These are phyloP conservation scores for Raphanus hybrid DNA, from an alignment of 441 rosid species.

Conservation along the genomic window DNA sequence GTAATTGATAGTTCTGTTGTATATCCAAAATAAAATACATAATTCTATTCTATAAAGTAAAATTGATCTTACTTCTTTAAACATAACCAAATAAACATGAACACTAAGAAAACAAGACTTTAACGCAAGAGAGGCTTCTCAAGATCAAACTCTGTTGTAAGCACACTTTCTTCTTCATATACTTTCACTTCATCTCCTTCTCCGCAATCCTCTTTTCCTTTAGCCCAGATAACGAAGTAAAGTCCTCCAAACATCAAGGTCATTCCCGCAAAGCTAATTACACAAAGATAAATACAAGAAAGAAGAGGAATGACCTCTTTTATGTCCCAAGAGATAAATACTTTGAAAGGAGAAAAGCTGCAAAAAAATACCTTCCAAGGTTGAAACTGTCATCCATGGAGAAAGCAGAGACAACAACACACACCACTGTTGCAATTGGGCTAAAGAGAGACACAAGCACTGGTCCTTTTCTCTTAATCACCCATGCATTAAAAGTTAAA, in stretches of 20 bases:
- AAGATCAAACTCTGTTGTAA: too few relatives aligned
- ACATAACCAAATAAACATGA: slow-evolving; percentile 21
- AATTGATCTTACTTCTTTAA: slow-evolving; percentile 9
- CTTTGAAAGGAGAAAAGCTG: background rate
- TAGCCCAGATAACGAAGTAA: too few relatives aligned
- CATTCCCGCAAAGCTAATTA: too few relatives aligned
- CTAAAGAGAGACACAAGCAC: slow-evolving; percentile 81
- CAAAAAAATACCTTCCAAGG: slow-evolving; percentile 64
- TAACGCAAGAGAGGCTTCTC: slow-evolving; percentile 60
- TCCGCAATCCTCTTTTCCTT: too few relatives aligned
- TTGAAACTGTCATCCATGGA: slow-evolving; percentile 64
- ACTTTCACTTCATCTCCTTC: too few relatives aligned
- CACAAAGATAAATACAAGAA: too few relatives aligned
- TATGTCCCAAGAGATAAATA: too few relatives aligned
- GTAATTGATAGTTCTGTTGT: background rate
- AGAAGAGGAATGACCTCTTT: too few relatives aligned
- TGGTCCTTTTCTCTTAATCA: slow-evolving; percentile 87
- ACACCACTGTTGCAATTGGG: slow-evolving; percentile 78
- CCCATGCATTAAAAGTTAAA: slow-evolving; percentile 90
- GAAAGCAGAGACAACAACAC: slow-evolving; percentile 67
- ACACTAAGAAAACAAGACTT: background rate
- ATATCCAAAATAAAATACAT: background rate
- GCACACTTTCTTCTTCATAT: too few relatives aligned
- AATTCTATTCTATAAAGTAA: background rate
- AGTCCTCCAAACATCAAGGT: too few relatives aligned